These are phyloP conservation scores for Sanghuangporus weigelae DNA, from an alignment of 1,284 basidiomycete genomes.

Conservation along the genomic window DNA sequence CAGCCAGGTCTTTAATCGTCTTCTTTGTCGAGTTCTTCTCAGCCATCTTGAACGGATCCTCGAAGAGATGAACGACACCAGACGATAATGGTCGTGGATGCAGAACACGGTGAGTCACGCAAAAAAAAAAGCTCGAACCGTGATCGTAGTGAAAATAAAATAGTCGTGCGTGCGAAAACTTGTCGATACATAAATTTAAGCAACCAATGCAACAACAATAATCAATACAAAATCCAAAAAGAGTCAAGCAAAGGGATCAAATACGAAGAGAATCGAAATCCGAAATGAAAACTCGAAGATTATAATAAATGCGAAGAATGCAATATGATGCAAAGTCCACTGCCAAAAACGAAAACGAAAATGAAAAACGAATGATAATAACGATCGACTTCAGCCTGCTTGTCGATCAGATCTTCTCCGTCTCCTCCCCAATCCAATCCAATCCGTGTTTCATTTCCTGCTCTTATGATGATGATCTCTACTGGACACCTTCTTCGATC, in stretches of 20 bases:
- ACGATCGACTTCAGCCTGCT: conserved; percentile 1
- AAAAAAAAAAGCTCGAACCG: neutral
- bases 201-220: conserved; percentile 1
- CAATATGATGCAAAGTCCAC: neutral
- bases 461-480: neutral
- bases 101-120: neutral
- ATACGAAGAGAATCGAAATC: neutral
- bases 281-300: neutral
- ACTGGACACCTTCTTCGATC: neutral
- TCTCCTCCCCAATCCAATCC: neutral
- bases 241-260: neutral
- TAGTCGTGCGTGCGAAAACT: neutral
- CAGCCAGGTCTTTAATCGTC: conserved; percentile 37
- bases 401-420: conserved; percentile 2
- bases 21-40: conserved; percentile 18
- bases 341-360: neutral
- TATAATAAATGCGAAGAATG: neutral
- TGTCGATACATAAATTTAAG: neutral
- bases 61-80: neutral
- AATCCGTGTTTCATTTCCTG: neutral
- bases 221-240: neutral
- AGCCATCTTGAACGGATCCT: neutral
- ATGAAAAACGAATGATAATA: neutral
- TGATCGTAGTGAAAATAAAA: neutral
- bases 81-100: neutral